Evolutionary conservation across 441 rosid species (phyloP), one percentile per base, ranked within the genome.

Genomic region (Biscutella laevigata): DNA sequence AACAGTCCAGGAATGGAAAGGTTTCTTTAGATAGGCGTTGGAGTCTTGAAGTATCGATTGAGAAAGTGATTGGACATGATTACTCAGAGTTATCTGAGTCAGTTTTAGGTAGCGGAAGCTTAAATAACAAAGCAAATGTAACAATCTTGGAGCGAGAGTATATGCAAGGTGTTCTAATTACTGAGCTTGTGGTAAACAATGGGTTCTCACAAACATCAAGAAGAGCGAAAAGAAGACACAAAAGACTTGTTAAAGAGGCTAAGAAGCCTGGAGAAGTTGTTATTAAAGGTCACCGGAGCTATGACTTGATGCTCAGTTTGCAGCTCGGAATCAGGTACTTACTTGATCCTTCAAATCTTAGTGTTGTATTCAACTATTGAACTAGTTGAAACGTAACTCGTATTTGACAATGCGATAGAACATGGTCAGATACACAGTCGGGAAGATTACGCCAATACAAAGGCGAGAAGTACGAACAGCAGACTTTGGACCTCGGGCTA

Each of bases 321-420:
- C 97, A 86, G 81, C 94, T 92, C 66, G 99, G 99, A 36, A 92
- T 92, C 68, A 84, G 97, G 96, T 92, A 69, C n/a, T n/a, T 42
- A 50, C 33, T 39, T 33, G 30, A 34, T 71, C 27, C 26, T 57
- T 51, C 57, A 54, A 15, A 29, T 20, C 17, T 16, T 28, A 29
- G 2, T 21, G 16, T 36, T 39, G 42, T 46, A 6, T 32, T 46
- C 44, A 24, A 62, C 46, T 6, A 46, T 29, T 67, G 45, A 51
- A 47, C 46, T 61, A 37, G 43, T 33, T 43, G 33, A 40, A 61
- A 61, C 30, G 35, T 69, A n/a, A n/a, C n/a, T n/a, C n/a, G n/a
- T n/a, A n/a, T n/a, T n/a, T n/a, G n/a, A n/a, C n/a, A n/a, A n/a
- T n/a, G n/a, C n/a, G n/a, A n/a, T n/a, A n/a, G n/a, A n/a, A n/a